Conservation (phyloP, 108 stramenopile species). For the Poteriospumella lacustris region DNA sequence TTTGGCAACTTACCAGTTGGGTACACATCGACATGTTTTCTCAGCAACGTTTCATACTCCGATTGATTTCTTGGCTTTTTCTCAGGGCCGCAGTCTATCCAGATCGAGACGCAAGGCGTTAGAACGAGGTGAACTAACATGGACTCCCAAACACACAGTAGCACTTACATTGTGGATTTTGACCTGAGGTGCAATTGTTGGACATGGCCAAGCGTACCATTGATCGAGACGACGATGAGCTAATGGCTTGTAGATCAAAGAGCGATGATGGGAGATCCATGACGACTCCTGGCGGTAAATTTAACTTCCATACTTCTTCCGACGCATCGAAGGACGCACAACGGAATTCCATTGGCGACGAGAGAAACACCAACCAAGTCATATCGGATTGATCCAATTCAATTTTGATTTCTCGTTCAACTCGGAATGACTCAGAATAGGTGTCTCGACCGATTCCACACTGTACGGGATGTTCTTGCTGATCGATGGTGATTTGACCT, state of each 20-base stretch:
- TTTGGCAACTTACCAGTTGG: slow-evolving; percentile 52
- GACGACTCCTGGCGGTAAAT: slow-evolving; percentile 42
- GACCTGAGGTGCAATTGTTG: slow-evolving; percentile 70
- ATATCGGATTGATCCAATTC: slow-evolving; percentile 65
- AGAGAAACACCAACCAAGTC: slow-evolving; percentile 83
- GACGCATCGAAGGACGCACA: slow-evolving; percentile 34
- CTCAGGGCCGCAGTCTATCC: neutral
- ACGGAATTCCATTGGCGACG: slow-evolving; percentile 63
- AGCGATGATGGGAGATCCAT: slow-evolving; percentile 33
- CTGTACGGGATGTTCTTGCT: neutral
- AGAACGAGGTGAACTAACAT: neutral
- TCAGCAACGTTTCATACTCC: slow-evolving; percentile 52
- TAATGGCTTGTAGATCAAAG: slow-evolving; percentile 3
- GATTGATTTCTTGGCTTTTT: slow-evolving; percentile 48
- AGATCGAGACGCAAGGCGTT: neutral
- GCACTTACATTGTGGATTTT: slow-evolving; percentile 38
- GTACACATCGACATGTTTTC: slow-evolving; percentile 61
- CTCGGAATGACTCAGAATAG: slow-evolving; percentile 27
- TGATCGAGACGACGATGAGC: slow-evolving; percentile 34
- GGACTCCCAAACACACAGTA: neutral
- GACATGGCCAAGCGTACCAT: slow-evolving; percentile 69
- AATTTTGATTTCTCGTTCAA: slow-evolving; percentile 61
- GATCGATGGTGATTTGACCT: slow-evolving; percentile 30
- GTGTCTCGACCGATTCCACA: slow-evolving; percentile 19
- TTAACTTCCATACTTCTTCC: slow-evolving; percentile 34